Evolutionary conservation across 73 alveolate species (phyloP).

Genomic region (Blepharisma stoltei): DNA sequence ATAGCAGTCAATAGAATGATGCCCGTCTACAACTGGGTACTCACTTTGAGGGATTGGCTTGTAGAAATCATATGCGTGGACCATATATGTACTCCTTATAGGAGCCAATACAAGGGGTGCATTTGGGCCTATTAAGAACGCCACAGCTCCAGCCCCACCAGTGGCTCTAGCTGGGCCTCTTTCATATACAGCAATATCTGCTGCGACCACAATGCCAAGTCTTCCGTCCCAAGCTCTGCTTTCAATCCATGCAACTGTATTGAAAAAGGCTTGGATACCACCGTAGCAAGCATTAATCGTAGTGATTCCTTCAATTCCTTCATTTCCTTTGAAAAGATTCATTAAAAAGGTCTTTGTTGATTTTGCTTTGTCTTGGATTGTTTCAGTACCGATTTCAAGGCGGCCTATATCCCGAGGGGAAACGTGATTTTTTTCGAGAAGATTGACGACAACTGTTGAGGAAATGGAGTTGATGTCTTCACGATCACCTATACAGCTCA

Average conservation of each 20-base stretch:
- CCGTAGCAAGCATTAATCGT: slow-evolving; percentile 98
- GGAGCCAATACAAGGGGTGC: slow-evolving; percentile 83
- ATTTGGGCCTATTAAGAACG: slow-evolving; percentile 88
- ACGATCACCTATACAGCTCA: slow-evolving; percentile 89
- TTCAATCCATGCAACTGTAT: slow-evolving; percentile 91
- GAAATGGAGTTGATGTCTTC: slow-evolving; percentile 97
- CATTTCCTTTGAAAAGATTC: slow-evolving; percentile 81
- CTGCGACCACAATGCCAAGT: slow-evolving; percentile 87
- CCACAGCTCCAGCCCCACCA: slow-evolving; percentile 97
- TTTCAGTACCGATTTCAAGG: slow-evolving; percentile 98
- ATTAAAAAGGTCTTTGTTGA: slow-evolving; percentile 92
- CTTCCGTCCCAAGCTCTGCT: slow-evolving; percentile 95
- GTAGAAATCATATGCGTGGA: slow-evolving; percentile 91
- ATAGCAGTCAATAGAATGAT: slow-evolving; percentile 75
- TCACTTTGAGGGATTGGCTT: slow-evolving; percentile 91
- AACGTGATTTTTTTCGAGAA: slow-evolving; percentile 79
- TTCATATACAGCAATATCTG: slow-evolving; percentile 95
- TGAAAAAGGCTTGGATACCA: slow-evolving; percentile 94
- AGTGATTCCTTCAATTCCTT: slow-evolving; percentile 96
- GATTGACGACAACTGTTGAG: slow-evolving; percentile 81
- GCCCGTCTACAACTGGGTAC: slow-evolving; percentile 98
- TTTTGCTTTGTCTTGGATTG: slow-evolving; percentile 94
- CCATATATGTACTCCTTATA: slow-evolving; percentile 84
- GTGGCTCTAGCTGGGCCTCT: slow-evolving; percentile 98
- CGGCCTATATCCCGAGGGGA: slow-evolving; percentile 86